Evolutionary conservation across 2,329 filamentous ascomycete species (phyloP), one percentile per base, ranked within the genome.

Genomic region (Chalaropsis thielavioides): DNA sequence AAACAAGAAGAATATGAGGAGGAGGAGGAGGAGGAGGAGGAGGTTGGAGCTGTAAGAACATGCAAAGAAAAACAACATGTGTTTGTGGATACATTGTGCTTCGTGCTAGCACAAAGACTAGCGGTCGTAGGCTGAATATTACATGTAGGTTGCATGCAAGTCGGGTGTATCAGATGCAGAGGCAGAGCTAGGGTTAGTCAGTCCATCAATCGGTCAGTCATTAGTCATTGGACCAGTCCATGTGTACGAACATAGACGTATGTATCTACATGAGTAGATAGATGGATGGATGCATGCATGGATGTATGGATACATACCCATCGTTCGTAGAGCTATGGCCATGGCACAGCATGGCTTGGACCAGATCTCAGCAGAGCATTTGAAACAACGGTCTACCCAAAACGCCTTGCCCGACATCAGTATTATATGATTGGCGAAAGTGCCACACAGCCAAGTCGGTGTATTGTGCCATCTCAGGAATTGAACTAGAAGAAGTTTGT

Each of bases 381-480:
- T 56, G 51, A 56, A 56, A 56, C 51, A 35, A 56, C 22, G 51
- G 31, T 27, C 31, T 17, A 13, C 22, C 24, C 44, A 49, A 49
- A 24, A 56, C 24, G 24, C 51, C 51, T 27, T n/a, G 22, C 22
- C 51, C 51, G 22, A 27, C 22, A 31, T 31, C 51, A 22, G 51
- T 27, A 56, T 56, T 31, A 56, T 35, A n/a, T 17, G 51, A 56
- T 56, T 56, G 22, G 51, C 31, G 51, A 56, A 27, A 15, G 17
- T 22, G 19, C 22, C 51, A 27, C 22, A 13, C 22, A 31, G 51
- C 22, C 51, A 31, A 56, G 51, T 35, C 22, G 51, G 51, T 11
- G 22, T 19, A 56, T 56, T 56, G 51, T 56, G 51, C 51, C 51
- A 56, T 56, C 51, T 56, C 22, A 56, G 51, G 51, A 56, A 56